phyloP scores from a whole-genome alignment of 2,329 filamentous ascomycete species.

The Domatiomyces globalis region DNA sequence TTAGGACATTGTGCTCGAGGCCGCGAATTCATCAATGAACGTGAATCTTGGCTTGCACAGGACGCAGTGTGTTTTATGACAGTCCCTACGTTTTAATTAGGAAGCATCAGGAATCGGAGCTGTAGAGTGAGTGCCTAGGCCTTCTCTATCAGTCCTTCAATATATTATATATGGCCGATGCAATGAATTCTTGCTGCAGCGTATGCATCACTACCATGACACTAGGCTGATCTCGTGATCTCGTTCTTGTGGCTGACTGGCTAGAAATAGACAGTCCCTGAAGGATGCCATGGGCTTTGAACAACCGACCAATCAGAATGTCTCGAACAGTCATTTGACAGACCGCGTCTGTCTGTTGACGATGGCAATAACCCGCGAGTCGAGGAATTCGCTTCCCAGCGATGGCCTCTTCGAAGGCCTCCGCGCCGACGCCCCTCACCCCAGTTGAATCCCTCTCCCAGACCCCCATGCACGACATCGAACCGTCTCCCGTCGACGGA shows the following conservation, averaged over 20 bases:
- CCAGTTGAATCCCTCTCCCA: constrained; percentile 29
- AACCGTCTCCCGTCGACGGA: constrained; percentile 65
- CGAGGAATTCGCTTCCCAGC: neutral
- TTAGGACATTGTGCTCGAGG: neutral
- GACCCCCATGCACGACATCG: constrained; percentile 59
- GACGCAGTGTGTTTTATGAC: neutral
- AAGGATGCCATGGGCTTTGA: too few relatives aligned
- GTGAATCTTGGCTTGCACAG: too few relatives aligned
- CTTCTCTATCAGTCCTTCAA: too few relatives aligned
- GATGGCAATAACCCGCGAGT: neutral
- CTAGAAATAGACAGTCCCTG: too few relatives aligned
- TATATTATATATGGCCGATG: too few relatives aligned
- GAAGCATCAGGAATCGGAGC: too few relatives aligned
- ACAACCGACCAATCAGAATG: neutral
- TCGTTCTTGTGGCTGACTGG: too few relatives aligned
- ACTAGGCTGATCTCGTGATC: too few relatives aligned
- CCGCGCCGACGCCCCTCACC: neutral
- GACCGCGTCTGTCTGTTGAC: neutral
- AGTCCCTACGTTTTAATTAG: too few relatives aligned
- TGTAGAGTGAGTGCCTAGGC: too few relatives aligned
- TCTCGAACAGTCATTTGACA: neutral
- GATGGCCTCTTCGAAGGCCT: neutral
- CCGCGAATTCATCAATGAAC: neutral
- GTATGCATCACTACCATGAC: too few relatives aligned
- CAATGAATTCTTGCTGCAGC: too few relatives aligned